Percentiles rank a stretch among this genome's conserved stretches.
Conservation (phyloP, 139 green algal species). For the Volvox africanus region DNA sequence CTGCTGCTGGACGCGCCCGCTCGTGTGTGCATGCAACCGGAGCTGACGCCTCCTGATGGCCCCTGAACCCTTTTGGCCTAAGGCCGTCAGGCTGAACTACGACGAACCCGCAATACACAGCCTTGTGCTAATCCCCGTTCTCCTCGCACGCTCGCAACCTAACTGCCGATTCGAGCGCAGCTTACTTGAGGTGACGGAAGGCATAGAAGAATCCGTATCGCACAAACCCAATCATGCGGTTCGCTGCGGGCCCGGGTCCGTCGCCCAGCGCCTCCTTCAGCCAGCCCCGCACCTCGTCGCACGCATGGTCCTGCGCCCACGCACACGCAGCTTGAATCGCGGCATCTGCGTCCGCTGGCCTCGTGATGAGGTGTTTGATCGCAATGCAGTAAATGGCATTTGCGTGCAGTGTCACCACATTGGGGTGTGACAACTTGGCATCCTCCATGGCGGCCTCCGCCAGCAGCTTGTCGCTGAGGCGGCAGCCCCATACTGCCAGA, state of each 20-base stretch:
- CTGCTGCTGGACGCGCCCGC: too few relatives aligned
- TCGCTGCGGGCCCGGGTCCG: neutral
- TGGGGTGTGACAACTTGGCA: slow-evolving; percentile 59
- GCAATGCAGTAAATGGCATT: slow-evolving; percentile 69
- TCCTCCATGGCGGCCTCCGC: slow-evolving; percentile 43
- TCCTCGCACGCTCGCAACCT: too few relatives aligned
- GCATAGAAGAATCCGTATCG: slow-evolving; percentile 63
- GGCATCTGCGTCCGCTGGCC: slow-evolving; percentile 47
- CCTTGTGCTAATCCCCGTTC: too few relatives aligned
- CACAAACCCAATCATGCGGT: slow-evolving; percentile 50
- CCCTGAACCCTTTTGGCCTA: too few relatives aligned
- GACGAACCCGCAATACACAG: too few relatives aligned
- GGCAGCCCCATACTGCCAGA: slow-evolving; percentile 64
- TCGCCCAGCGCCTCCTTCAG: slow-evolving; percentile 40
- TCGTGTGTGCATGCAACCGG: too few relatives aligned
- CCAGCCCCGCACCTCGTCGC: slow-evolving; percentile 47
- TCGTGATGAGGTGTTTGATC: slow-evolving; percentile 56
- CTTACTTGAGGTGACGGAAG: slow-evolving; percentile 54
- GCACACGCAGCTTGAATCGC: slow-evolving; percentile 45
- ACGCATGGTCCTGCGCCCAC: slow-evolving; percentile 47
- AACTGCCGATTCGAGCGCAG: too few relatives aligned
- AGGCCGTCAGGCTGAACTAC: too few relatives aligned
- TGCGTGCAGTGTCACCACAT: slow-evolving; percentile 51
- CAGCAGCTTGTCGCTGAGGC: slow-evolving; percentile 18
- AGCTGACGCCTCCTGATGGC: too few relatives aligned